Evolutionary conservation across 306 rosid species (phyloP).

Genomic region (Pyrus pyrifolia): DNA sequence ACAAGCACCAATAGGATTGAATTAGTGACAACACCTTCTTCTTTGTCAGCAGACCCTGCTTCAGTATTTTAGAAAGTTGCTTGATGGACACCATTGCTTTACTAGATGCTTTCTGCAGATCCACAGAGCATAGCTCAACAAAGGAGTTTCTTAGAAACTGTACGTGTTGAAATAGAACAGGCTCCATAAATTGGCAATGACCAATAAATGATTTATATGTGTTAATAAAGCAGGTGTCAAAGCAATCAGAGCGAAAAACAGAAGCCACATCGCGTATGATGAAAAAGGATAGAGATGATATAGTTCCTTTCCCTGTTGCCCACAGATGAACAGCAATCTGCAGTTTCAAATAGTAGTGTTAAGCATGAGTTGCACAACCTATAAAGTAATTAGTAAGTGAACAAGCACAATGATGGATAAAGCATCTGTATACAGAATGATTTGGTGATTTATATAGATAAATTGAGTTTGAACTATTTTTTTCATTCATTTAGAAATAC

Average conservation of each 20-base stretch:
- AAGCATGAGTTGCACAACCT: slow-evolving; percentile 13
- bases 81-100: slow-evolving; percentile 51
- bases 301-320: slow-evolving; percentile 67
- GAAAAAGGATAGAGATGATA: slow-evolving; percentile 65
- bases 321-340: slow-evolving; percentile 82
- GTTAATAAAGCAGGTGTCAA: slow-evolving; percentile 72
- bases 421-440: not conserved
- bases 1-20: slow-evolving; percentile 3
- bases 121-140: slow-evolving; percentile 74
- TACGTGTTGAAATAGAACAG: slow-evolving; percentile 38
- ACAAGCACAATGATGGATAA: not conserved
- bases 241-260: slow-evolving; percentile 44
- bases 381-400: no score
- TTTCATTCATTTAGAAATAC: slow-evolving; percentile 28
- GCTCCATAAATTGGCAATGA: slow-evolving; percentile 60
- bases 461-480: slow-evolving; percentile 9
- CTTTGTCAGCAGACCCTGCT: slow-evolving; percentile 64
- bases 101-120: slow-evolving; percentile 61
- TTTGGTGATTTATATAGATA: not conserved
- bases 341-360: slow-evolving; percentile 26
- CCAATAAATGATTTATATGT: slow-evolving; percentile 60
- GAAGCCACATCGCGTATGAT: slow-evolving; percentile 59
- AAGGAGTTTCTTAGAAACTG: slow-evolving; percentile 63
- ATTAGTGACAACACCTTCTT: slow-evolving; percentile 40
- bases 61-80: slow-evolving; percentile 61